A percentile compares a stretch with the other conserved stretches of the same genome.
Conservation (phyloP, 2,329 filamentous ascomycete species). For the Colletotrichum viniferum region DNA sequence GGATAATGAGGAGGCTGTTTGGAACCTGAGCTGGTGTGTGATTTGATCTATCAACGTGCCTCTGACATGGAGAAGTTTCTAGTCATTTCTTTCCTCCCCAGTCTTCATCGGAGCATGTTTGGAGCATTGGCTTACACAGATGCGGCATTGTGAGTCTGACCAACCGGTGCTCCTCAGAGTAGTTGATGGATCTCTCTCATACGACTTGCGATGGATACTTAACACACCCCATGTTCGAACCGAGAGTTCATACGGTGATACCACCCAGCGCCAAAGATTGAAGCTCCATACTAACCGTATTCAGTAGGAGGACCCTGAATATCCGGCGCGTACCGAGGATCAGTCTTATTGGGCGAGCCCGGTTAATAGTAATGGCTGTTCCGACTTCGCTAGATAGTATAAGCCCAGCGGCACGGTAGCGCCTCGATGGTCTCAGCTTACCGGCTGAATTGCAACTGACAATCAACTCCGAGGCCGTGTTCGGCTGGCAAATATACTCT, state of each 20-base stretch:
- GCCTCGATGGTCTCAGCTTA: neutral
- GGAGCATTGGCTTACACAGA: neutral
- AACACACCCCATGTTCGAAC: neutral
- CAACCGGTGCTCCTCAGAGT: neutral
- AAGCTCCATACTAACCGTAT: neutral
- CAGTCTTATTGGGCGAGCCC: neutral
- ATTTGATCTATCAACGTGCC: neutral
- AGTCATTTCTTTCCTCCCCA: neutral
- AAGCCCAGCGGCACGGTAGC: neutral
- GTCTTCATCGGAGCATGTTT: neutral
- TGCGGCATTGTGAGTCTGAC: neutral
- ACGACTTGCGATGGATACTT: neutral
- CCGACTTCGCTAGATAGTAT: neutral
- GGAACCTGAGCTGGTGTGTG: neutral
- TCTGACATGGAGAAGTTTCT: neutral
- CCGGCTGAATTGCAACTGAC: neutral
- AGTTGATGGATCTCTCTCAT: neutral
- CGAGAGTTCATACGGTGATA: neutral
- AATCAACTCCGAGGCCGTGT: neutral
- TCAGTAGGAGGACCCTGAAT: neutral
- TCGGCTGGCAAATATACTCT: neutral
- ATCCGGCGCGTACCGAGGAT: neutral
- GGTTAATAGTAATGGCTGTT: neutral
- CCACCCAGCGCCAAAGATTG: neutral
- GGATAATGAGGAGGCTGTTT: neutral